Evolutionary conservation across 2,329 filamentous ascomycete species (phyloP).

Genomic region (Akanthomyces muscarius): DNA sequence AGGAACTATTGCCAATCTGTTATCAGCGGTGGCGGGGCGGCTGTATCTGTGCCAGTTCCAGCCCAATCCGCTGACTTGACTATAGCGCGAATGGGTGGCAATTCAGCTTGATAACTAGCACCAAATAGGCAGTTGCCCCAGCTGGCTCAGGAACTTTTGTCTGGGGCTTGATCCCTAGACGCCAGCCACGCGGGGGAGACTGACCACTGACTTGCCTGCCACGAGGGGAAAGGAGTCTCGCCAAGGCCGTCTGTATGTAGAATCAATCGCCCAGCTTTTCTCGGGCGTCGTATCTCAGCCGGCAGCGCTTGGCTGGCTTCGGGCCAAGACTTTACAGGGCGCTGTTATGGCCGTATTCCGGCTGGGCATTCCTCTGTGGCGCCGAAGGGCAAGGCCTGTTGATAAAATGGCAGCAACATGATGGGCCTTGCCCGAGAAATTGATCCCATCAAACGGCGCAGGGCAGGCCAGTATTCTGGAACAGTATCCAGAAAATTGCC

Average conservation of each 20-base stretch:
- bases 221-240: background rate
- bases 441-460: background rate
- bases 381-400: background rate
- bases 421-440: background rate
- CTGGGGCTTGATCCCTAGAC: slow-evolving; percentile 2
- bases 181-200: slow-evolving; percentile 1
- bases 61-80: background rate
- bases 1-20: background rate
- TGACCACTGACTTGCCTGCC: background rate
- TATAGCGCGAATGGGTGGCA: background rate
- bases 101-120: background rate
- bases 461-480: background rate
- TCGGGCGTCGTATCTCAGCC: background rate
- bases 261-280: slow-evolving; percentile 3
- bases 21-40: background rate
- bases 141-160: slow-evolving; percentile 5
- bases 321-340: slow-evolving; percentile 2
- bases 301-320: background rate
- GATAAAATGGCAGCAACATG: background rate
- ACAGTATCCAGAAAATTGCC: background rate
- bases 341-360: background rate
- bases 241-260: background rate
- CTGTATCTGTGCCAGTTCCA: background rate
- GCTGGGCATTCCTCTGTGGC: slow-evolving; percentile 4
- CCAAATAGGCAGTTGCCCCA: slow-evolving; percentile 2